These are phyloP conservation scores for Colletotrichum spinosum DNA, from an alignment of 2,329 filamentous ascomycete genomes.

Conservation along the genomic window DNA sequence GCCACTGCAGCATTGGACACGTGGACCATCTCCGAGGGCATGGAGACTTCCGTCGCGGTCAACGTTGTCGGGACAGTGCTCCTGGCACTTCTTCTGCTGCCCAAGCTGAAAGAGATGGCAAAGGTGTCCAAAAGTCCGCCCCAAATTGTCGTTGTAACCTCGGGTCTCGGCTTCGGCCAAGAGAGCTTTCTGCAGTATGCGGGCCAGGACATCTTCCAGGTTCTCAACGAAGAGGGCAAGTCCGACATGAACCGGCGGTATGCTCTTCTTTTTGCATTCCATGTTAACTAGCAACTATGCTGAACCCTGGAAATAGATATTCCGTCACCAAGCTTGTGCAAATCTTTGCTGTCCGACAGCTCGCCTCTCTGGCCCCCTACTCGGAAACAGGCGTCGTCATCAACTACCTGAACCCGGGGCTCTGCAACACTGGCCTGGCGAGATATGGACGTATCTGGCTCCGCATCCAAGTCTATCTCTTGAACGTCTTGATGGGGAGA, in stretches of 20 bases:
- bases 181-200: background rate
- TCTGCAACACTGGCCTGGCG: constrained; percentile 43
- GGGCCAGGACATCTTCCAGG: background rate
- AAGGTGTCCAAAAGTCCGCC: constrained; percentile 40
- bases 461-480: constrained; percentile 42
- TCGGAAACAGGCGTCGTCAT: constrained; percentile 44
- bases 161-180: background rate
- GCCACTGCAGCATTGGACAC: constrained; percentile 50
- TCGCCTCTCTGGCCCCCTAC: constrained; percentile 42
- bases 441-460: constrained; percentile 15
- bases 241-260: background rate
- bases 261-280: too few species aligned
- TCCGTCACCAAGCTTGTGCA: constrained; percentile 43
- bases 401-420: constrained; percentile 47
- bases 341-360: constrained; percentile 40
- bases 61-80: constrained; percentile 43
- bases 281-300: background rate
- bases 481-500: constrained; percentile 33
- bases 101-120: constrained; percentile 41
- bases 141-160: constrained; percentile 37
- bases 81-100: constrained; percentile 39
- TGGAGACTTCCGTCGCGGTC: constrained; percentile 60
- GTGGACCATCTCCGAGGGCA: constrained; percentile 52
- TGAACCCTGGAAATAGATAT: constrained; percentile 38
- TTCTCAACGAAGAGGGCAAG: background rate